A percentile compares a stretch with the other conserved stretches of the same genome.
phyloP scores from a whole-genome alignment of 2,329 filamentous ascomycete species.

The Paecilomyces dactylethromorphus region DNA sequence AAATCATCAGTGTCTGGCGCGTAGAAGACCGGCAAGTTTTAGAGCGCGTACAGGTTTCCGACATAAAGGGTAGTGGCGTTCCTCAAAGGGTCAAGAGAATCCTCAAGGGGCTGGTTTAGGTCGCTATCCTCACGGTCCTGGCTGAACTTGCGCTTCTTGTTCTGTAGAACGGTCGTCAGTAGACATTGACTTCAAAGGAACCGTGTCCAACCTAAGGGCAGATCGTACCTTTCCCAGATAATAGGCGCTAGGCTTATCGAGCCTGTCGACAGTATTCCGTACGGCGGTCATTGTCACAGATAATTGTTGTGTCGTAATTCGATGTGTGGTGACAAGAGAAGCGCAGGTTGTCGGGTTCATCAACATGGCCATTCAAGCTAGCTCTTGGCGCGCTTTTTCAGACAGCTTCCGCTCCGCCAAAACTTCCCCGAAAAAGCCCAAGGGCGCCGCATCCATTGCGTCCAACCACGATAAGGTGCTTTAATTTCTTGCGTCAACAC shows the following conservation, averaged over 20 bases:
- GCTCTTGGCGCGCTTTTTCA: slow-evolving; percentile 12
- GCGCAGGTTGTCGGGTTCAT: slow-evolving; percentile 4
- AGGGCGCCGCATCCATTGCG: background rate
- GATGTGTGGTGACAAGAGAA: background rate
- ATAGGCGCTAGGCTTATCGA: slow-evolving; percentile 94
- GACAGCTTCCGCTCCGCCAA: background rate
- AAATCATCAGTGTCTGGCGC: slow-evolving; percentile 11
- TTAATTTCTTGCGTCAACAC: background rate
- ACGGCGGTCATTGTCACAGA: slow-evolving; percentile 17
- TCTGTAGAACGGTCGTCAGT: slow-evolving; percentile 41
- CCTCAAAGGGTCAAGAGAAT: slow-evolving; percentile 70
- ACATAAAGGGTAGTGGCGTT: slow-evolving; percentile 94
- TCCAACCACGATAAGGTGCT: background rate
- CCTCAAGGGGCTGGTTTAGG: slow-evolving; percentile 43
- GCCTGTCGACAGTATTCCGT: slow-evolving; percentile 69
- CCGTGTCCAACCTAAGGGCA: slow-evolving; percentile 5
- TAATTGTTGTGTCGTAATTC: background rate
- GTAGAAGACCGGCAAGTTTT: slow-evolving; percentile 1
- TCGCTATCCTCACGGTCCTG: slow-evolving; percentile 55
- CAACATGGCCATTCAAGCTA: slow-evolving; percentile 6
- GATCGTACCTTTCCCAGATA: slow-evolving; percentile 70
- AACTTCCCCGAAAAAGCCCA: background rate
- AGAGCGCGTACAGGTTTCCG: slow-evolving; percentile 69
- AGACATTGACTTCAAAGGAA: slow-evolving; percentile 9
- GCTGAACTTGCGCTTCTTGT: slow-evolving; percentile 62